phyloP scores from a whole-genome alignment of 208 protist genomes.

The Balamuthia mandrillaris region DNA sequence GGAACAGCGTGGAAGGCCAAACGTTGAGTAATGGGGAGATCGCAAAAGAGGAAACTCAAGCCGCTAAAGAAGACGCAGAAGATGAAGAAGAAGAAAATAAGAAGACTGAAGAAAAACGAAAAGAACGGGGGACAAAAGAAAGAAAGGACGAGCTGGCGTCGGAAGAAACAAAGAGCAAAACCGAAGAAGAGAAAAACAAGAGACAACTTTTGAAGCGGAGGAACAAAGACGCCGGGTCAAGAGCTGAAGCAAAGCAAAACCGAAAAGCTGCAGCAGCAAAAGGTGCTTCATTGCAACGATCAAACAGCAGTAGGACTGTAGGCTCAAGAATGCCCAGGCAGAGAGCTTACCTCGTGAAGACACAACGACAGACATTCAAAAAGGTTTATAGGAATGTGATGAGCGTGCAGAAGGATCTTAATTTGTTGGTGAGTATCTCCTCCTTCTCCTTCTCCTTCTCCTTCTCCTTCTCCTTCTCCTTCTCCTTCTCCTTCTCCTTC shows the following conservation, averaged over 20 bases:
- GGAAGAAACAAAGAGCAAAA: not conserved
- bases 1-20: too few species aligned
- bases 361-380: not conserved
- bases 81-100: not conserved
- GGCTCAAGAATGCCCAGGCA: too few species aligned
- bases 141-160: not conserved
- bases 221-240: too few species aligned
- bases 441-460: not conserved
- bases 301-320: too few species aligned
- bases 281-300: too few species aligned
- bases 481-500: not conserved
- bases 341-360: not conserved
- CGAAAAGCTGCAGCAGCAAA: too few species aligned
- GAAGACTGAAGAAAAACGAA: not conserved
- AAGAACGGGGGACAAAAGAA: not conserved
- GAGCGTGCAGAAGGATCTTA: not conserved
- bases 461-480: not conserved
- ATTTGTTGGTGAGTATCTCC: not conserved
- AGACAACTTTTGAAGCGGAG: too few species aligned
- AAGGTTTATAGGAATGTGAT: not conserved
- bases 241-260: too few species aligned
- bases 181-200: too few species aligned
- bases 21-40: not conserved
- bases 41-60: not conserved
- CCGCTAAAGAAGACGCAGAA: not conserved